Percentiles rank a stretch among this genome's conserved stretches.
Conservation (phyloP, 208 protist genomes). For the Tritrichomonas musculus region DNA sequence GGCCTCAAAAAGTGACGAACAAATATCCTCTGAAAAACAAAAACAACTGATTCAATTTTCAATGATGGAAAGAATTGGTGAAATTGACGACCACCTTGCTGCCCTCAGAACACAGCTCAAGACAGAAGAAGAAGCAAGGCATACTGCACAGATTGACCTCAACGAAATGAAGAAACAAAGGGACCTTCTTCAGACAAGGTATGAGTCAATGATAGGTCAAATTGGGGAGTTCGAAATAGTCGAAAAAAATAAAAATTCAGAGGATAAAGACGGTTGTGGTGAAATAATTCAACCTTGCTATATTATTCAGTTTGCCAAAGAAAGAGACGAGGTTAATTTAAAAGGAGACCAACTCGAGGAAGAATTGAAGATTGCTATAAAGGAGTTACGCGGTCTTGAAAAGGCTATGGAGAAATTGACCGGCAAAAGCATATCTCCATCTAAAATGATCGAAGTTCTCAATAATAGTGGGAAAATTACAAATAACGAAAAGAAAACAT, state of each 20-base stretch:
- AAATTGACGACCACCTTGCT: neutral
- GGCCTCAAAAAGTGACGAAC: neutral
- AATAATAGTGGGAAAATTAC: neutral
- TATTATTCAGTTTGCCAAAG: neutral
- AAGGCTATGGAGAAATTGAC: neutral
- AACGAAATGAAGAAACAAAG: neutral
- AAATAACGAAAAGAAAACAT: neutral
- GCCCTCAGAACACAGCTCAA: neutral
- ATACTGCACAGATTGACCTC: neutral
- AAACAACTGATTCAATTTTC: neutral
- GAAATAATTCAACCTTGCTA: neutral
- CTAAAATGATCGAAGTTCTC: too few species aligned
- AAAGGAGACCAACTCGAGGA: neutral
- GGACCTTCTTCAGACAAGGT: neutral
- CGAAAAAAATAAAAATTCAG: too few species aligned
- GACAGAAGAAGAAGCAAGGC: neutral
- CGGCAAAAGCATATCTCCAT: too few species aligned
- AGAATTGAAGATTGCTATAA: neutral
- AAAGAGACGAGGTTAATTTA: neutral
- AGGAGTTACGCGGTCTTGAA: neutral
- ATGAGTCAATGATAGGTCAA: neutral
- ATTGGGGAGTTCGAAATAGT: too few species aligned
- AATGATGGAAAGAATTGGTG: neutral
- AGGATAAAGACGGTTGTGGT: neutral
- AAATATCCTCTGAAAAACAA: neutral